These are phyloP conservation scores for Neonectria hederae DNA, from an alignment of 2,329 filamentous ascomycete genomes.

Conservation along the genomic window DNA sequence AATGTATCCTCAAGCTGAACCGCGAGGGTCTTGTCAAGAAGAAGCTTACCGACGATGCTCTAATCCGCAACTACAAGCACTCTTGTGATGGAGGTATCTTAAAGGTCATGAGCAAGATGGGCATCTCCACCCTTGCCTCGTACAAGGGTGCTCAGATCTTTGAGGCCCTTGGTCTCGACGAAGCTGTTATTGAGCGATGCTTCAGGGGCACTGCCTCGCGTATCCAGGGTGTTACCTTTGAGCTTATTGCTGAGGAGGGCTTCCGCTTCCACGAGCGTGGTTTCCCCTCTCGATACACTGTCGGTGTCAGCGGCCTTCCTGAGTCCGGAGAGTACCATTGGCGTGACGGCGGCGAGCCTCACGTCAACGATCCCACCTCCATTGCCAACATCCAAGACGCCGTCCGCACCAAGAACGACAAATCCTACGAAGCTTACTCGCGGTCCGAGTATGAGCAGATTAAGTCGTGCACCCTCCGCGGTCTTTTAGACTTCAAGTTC, in stretches of 20 bases:
- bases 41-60: constrained; percentile 80
- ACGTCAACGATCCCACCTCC: constrained; percentile 92
- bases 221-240: constrained; percentile 93
- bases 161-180: constrained; percentile 92
- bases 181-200: constrained; percentile 90
- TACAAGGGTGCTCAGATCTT: constrained; percentile 99
- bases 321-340: constrained; percentile 98
- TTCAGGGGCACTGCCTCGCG: constrained; percentile 94
- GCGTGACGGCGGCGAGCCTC: constrained; percentile 94
- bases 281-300: constrained; percentile 82
- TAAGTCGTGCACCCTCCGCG: constrained; percentile 94
- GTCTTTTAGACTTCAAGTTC: constrained; percentile 95
- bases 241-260: constrained; percentile 91
- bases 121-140: constrained; percentile 93
- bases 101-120: constrained; percentile 99
- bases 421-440: constrained; percentile 97
- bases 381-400: constrained; percentile 98
- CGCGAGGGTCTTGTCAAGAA: constrained; percentile 92
- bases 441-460: constrained; percentile 94
- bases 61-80: constrained; percentile 96
- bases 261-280: constrained; percentile 96
- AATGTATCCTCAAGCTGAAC: constrained; percentile 97
- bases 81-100: constrained; percentile 96
- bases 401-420: constrained; percentile 96
- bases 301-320: constrained; percentile 79